Evolutionary conservation across 768 basidiomycete genomes (phyloP).

Genomic region (Mycena sanguinolenta): DNA sequence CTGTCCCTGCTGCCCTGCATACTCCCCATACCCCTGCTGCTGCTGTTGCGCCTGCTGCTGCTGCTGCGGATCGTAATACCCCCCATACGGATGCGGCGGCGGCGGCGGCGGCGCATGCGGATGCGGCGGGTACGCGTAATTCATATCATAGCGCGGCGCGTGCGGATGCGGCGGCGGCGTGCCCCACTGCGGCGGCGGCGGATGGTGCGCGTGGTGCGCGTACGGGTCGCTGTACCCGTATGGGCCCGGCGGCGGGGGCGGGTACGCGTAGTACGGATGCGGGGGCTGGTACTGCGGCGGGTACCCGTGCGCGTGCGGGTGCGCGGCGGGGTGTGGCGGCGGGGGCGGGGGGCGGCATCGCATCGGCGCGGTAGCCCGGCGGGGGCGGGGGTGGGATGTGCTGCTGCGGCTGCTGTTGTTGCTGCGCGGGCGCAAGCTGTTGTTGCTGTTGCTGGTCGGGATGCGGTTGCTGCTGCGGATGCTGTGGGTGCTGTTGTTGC

Average conservation of each 20-base stretch:
- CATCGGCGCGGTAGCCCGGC: constrained; percentile 38
- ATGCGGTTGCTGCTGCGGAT: constrained; percentile 41
- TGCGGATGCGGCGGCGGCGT: constrained; percentile 34
- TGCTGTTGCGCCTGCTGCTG: constrained; percentile 22
- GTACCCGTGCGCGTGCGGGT: no score
- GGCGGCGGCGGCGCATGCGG: constrained; percentile 32
- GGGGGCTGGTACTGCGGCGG: constrained; percentile 34
- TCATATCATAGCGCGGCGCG: constrained; percentile 13
- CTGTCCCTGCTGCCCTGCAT: background rate
- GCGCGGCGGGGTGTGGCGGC: no score
- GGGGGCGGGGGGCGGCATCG: constrained; percentile 36
- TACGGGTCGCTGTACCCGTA: constrained; percentile 29
- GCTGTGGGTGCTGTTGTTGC: constrained; percentile 41
- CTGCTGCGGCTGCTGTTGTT: constrained; percentile 39
- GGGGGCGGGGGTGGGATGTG: constrained; percentile 37
- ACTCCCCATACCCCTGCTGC: constrained; percentile 12
- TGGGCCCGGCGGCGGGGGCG: constrained; percentile 27
- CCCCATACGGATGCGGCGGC: background rate
- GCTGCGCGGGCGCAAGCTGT: constrained; percentile 32
- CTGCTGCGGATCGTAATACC: constrained; percentile 1
- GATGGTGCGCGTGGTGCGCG: constrained; percentile 32
- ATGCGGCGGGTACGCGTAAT: constrained; percentile 36
- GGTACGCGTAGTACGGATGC: constrained; percentile 35
- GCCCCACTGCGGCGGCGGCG: constrained; percentile 30
- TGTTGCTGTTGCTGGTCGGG: constrained; percentile 38